Base-by-base conservation (phyloP, 371 early-diverging fungal species). In the Smittium mucronatum region DNA sequence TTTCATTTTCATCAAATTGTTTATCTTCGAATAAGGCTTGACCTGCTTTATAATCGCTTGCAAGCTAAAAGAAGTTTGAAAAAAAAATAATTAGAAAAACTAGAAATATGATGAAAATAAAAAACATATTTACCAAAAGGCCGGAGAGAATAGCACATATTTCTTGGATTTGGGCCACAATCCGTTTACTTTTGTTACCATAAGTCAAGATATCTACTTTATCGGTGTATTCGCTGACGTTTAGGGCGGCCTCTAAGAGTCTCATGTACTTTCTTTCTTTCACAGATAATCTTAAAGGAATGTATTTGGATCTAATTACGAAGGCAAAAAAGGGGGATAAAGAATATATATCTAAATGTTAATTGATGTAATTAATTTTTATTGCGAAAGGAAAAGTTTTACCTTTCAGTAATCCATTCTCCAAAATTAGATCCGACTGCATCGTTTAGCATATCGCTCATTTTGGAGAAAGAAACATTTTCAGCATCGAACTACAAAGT, bases 71-170 rank as follows among this genome's bases (percentile, higher is more conserved):
- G 11, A 47, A 47, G 21, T 47, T 47, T 11, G 47, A 11, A 47
- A 21, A 21, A 47, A 47, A 47, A 11, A 47, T 47, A 47, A 21
- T 11, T 47, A 47, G 47, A 11, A 47, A n/a, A n/a, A n/a, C n/a
- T n/a, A n/a, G n/a, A n/a, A n/a, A n/a, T n/a, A n/a, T n/a, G n/a
- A n/a, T n/a, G n/a, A n/a, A 11, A 47, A 61, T 5, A 16, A 11
- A 33, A 16, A 11, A 61, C 26, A 31, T 31, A 31, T 33, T 65
- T 65, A 65, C 65, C 34, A 93, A 87, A 5, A 97, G 82, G 25
- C 98, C 98, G 11, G 91, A 89, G 59, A 97, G 81, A 57, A 94
- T 91, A 25, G 93, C 88, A 75, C 98, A 97, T 34, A 97, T 81
- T 71, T 97, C 96, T 70, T 89, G 89, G 78, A 97, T 95, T 79